These are phyloP conservation scores for Suillus hirtellus DNA, from an alignment of 768 basidiomycete species.

Conservation along the genomic window DNA sequence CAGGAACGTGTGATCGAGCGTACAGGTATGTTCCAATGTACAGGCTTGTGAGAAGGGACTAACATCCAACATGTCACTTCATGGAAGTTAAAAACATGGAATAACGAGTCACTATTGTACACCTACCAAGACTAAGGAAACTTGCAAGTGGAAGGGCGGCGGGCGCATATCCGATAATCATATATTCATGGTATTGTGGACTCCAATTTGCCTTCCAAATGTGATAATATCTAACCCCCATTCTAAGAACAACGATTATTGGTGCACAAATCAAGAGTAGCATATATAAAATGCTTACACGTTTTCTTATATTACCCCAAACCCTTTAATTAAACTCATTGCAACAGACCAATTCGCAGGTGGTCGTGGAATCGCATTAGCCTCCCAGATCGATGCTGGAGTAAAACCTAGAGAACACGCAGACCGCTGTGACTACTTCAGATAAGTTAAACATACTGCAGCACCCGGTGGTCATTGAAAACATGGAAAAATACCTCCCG, in stretches of 20 bases:
- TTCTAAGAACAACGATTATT: conserved; percentile 33
- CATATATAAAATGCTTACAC: conserved; percentile 40
- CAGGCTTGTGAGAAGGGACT: neutral
- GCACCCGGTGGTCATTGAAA: conserved; percentile 57
- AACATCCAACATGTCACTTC: conserved; percentile 46
- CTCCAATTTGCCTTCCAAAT: conserved; percentile 59
- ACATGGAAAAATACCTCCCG: conserved; percentile 49
- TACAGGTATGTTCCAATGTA: neutral
- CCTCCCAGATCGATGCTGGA: conserved; percentile 59
- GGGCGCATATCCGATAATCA: conserved; percentile 46
- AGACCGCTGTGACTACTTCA: neutral
- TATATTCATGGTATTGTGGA: conserved; percentile 60
- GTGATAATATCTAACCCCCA: conserved; percentile 50
- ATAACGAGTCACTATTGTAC: neutral
- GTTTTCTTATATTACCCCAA: conserved; percentile 53
- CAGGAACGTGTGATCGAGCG: neutral
- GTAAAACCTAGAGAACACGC: conserved; percentile 34
- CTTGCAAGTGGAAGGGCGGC: conserved; percentile 33
- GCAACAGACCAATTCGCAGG: conserved; percentile 55
- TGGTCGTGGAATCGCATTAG: conserved; percentile 59
- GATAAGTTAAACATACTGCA: conserved; percentile 12
- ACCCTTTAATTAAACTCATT: conserved; percentile 63
- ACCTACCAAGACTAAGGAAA: conserved; percentile 37
- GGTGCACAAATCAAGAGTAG: neutral
- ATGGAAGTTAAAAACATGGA: neutral